Base-by-base conservation (phyloP, 139 green algal species). In the Chlorella sorokiniana region DNA sequence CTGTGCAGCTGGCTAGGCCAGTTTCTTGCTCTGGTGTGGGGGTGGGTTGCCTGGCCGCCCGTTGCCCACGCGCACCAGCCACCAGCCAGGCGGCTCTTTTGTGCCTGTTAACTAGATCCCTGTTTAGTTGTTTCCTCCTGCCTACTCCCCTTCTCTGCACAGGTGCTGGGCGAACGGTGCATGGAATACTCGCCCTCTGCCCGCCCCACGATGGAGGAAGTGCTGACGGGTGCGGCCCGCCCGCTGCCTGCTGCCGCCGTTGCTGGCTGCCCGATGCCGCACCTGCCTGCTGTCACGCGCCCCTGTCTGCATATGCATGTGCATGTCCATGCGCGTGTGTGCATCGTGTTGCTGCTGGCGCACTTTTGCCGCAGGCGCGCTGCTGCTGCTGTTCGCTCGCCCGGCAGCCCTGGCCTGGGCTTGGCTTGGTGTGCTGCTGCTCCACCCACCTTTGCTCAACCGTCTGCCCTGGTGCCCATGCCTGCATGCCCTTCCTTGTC, bases 161-260 rank as follows among this genome's bases (percentile, higher is more conserved):
- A 78, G 75, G 65, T 79, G 0, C 74, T 91, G 18, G 63, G 65
- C 0, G 76, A 84, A n/a, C 68, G 61, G 4, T 91, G 86, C 69
- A 82, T 90, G 85, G 44, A 48, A 35, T 69, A 42, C 44, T 31
- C 80, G 33, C 76, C 85, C 5, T 48, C 68, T 0, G 27, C 52
- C 6, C 65, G 87, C 5, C 87, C 87, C 45, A 86, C 69, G 14
- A 84, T 90, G 52, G 33, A 45, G 1, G 82, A 88, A n/a, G 73
- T 91, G 27, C 37, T 91, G 31, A 54, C 73, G 40, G 73, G 73
- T 79, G 52, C 2, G 73, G 6, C 8, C 2, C 22, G 45, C 35
- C 3, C 29, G 7, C 3, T 37, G 9, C 29, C n/a, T n/a, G 56
- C n/a, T 16, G 16, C 22, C 6, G 18, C 18, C 23, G n/a, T 65